Percentiles rank a stretch among this genome's conserved stretches.
Conservation (phyloP, 305 asterid genomes). For the Plantago rigida region DNA sequence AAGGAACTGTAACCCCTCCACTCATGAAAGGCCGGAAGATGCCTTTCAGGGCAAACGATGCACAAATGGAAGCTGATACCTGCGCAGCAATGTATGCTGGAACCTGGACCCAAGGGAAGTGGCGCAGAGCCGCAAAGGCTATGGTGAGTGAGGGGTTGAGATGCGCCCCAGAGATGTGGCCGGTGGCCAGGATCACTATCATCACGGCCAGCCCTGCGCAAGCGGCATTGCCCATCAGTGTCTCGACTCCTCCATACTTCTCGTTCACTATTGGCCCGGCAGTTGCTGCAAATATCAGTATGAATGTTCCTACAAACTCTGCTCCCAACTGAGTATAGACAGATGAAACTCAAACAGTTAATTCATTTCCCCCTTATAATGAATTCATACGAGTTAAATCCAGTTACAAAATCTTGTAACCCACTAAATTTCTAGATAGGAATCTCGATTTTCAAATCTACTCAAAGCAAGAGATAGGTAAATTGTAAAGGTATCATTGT, state of each 20-base stretch:
- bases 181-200: constrained; percentile 79
- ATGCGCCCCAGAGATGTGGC: constrained; percentile 95
- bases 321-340: constrained; percentile 59
- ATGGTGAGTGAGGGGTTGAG: constrained; percentile 78
- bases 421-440: no score
- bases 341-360: background rate
- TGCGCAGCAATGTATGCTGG: constrained; percentile 84
- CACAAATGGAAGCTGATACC: constrained; percentile 78
- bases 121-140: constrained; percentile 84
- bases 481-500: no score
- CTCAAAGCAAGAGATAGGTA: no score
- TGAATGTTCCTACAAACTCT: constrained; percentile 92
- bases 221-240: constrained; percentile 75
- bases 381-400: no score
- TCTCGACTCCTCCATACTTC: constrained; percentile 60
- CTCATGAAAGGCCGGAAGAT: constrained; percentile 66
- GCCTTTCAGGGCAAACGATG: constrained; percentile 83
- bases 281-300: constrained; percentile 73
- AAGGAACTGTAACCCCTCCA: constrained; percentile 82
- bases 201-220: constrained; percentile 82
- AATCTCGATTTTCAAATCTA: no score
- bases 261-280: constrained; percentile 90
- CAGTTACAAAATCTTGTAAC: no score
- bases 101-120: constrained; percentile 85
- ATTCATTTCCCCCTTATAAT: background rate